Evolutionary conservation across 805 yeast genomes (phyloP), one percentile per base, ranked within the genome.

Genomic region (Yarrowia yakushimensis): DNA sequence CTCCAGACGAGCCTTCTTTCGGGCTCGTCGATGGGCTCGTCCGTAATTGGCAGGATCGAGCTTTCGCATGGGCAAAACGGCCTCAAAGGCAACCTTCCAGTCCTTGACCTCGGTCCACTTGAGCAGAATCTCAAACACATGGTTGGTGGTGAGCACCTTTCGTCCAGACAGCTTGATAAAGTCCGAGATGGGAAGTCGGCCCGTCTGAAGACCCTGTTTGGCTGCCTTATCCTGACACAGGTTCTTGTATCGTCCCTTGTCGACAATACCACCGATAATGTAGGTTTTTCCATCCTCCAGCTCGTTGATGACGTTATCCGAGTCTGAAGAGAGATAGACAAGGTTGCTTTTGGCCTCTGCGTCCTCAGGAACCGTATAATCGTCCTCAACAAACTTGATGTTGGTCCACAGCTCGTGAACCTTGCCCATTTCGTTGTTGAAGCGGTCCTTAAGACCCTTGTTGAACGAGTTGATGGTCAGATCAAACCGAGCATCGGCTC

Each of bases 231-330:
- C 81, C 52, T 83, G 79, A 72, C 99, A 93, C 33, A 93, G 74
- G 66, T 80, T 78, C 73, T 90, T 89, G 76, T 91, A 86, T 68
- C 98, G 82, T 64, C 96, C 96, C 73, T 93, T 93, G 73, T 93
- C 99, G 2, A 93, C 98, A 63, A 93, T 93, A 0, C 98, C 99
- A 10, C 99, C 99, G 55, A 93, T 85, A 43, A 93, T 83, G 68
- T 93, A 93, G 0, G 96, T 88, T 71, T 80, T 78, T 2, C 86
- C 88, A 5, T 84, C 82, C 65, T 86, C 84, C 61, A 93, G 76
- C 25, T 78, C 82, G 11, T 81, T 83, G 34, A 94, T 69, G 22
- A 78, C 82, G 8, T 86, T 87, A 9, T 85, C 88, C 0, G 97
- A 86, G 69, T 93, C 99, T 0, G 97, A 96, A 0, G 96, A 86